Base-by-base conservation (phyloP, 345 rosid species). In the Cardamine chenopodiifolia region DNA sequence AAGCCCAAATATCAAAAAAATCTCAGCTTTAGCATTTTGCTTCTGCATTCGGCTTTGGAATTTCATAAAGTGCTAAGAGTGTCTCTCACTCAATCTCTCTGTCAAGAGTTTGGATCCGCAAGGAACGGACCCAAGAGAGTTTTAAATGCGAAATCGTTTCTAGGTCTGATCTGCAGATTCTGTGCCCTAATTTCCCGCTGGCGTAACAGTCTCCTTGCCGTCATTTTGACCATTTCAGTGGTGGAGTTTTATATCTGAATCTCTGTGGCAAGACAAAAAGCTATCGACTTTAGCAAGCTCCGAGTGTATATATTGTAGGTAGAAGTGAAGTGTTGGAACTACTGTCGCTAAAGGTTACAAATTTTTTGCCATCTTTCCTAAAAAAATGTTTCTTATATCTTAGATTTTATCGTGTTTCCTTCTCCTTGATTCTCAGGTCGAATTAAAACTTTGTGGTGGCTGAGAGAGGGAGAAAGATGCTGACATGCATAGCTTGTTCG, bases 401-500 rank as follows among this genome's bases (percentile, higher is more conserved):
- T 37, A 29, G 64, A 69, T 69, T 56, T 56, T 37, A 67, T 67
- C 23, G 5, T 67, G 55, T 52, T 57, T 53, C 53, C 4, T 29
- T 57, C 29, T 35, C 10, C 17, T 53, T 40, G 5, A 15, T n/a
- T 52, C 63, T 17, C 64, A 73, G 82, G 53, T 66, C 14, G 19
- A 59, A 39, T 45, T 50, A 18, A 56, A 39, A 57, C 62, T 40
- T 31, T 14, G 23, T 53, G 34, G 22, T 39, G 76, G 31, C 13
- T 59, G 57, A 17, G 49, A 65, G 18, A 15, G 62, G 70, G 58
- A 74, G 69, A 70, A 40, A 40, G 81, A 92, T 92, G 98, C 77
- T 92, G 87, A 92, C 98, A 53, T 92, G 98, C 81, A 85, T 92
- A 73, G 81, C 89, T 40, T 90, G 96, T 81, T 78, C 96, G 31